Conservation (phyloP, 495 filamentous ascomycete species). For the Aspergillus nidulans region DNA sequence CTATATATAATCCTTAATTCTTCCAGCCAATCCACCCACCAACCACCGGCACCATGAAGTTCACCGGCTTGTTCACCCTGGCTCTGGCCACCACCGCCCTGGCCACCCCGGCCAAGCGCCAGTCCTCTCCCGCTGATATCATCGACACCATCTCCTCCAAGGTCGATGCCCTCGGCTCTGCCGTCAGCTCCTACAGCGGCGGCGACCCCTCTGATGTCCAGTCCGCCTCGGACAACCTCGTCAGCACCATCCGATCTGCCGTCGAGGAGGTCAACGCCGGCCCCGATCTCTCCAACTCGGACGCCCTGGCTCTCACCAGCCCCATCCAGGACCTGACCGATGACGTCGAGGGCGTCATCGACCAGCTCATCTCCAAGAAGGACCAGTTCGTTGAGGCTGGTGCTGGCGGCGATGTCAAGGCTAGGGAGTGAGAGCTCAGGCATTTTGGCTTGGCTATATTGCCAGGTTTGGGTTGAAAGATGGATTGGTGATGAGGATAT, state of each 20-base stretch:
- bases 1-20: constrained; percentile 6
- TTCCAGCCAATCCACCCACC: constrained; percentile 1
- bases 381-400: constrained; percentile 28
- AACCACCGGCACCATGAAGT: constrained; percentile 36
- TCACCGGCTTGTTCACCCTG: constrained; percentile 30
- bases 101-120: constrained; percentile 29
- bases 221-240: constrained; percentile 28
- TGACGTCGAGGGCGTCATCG: constrained; percentile 25
- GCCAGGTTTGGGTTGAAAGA: no score
- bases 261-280: constrained; percentile 21
- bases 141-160: constrained; percentile 28
- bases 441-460: no score
- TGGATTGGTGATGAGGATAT: no score
- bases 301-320: constrained; percentile 29
- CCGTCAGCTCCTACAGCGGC: constrained; percentile 32
- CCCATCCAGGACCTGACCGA: constrained; percentile 31
- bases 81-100: constrained; percentile 23
- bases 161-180: constrained; percentile 29
- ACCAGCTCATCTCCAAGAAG: constrained; percentile 33
- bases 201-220: constrained; percentile 27
- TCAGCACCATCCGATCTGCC: constrained; percentile 29
- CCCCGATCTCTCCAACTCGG: constrained; percentile 21
- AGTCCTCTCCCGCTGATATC: constrained; percentile 21
- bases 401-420: constrained; percentile 24
- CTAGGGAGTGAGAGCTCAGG: no score